Evolutionary conservation across 768 basidiomycete genomes (phyloP), one percentile per base, ranked within the genome.

Genomic region (Basidioascus undulatus): DNA sequence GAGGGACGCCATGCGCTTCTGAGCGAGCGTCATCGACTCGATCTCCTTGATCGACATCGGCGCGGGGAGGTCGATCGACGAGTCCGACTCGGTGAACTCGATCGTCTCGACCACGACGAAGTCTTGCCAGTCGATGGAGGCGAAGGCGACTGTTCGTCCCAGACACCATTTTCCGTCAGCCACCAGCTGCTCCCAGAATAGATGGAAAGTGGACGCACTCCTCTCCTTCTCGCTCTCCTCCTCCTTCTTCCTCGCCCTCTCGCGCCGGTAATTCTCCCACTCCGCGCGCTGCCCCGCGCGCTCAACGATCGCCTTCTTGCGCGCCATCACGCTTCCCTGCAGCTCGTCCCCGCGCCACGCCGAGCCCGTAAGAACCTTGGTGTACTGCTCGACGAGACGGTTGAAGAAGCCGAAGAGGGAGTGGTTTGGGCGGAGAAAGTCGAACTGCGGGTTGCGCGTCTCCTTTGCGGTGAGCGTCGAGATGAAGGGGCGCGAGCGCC

Each of bases 111-210:
- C 92, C 42, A 92, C 82, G 31, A 86, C 83, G 61, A 92, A 96
- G 55, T 96, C 92, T 53, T 98, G 84, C 92, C 92, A 98, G 55
- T 98, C 92, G 50, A 98, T 94, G 55, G 87, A 82, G 33, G 84
- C 82, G 53, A 92, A 87, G 5, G 87, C 89, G 59, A 73, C 80
- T 77, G 45, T n/a, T n/a, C n/a, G n/a, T n/a, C n/a, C n/a, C n/a
- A n/a, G 6, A 39, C 44, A 8, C 41, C 32, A 49, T 35, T 19
- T 24, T 24, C 25, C 23, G 19, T 41, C 21, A 28, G 27, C 10
- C 6, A 13, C n/a, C 16, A 30, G 27, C 11, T n/a, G n/a, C 19
- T 18, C 15, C 16, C 32, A 30, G 9, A 18, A 6, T n/a, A 36
- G n/a, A 5, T 12, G 24, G 13, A 36, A 18, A 24, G 40, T n/a